A percentile compares a stretch with the other conserved stretches of the same genome.
phyloP scores from a whole-genome alignment of 768 basidiomycete species.

The Mrakia blollopis region DNA sequence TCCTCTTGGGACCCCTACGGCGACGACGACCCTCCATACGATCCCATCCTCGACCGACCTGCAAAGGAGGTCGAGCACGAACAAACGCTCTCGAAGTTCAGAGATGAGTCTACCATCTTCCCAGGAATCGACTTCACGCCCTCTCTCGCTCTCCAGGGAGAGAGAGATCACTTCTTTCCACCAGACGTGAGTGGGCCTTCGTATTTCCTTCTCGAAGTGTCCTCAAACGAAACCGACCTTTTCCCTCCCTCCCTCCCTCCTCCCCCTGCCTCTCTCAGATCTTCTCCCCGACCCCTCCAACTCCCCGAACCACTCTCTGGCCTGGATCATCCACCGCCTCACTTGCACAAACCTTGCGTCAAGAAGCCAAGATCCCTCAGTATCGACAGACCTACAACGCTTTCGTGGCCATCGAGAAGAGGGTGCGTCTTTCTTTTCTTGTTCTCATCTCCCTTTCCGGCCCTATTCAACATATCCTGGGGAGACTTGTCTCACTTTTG shows the following conservation, averaged over 20 bases:
- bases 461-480: too few relatives aligned
- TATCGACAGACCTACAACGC: not conserved
- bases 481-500: too few relatives aligned
- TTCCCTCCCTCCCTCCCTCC: conserved; percentile 33
- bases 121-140: not conserved
- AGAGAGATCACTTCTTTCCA: not conserved
- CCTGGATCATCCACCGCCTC: not conserved
- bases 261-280: conserved; percentile 35
- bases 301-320: not conserved
- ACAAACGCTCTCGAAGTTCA: not conserved
- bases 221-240: not conserved
- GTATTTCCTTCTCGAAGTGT: not conserved
- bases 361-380: not conserved
- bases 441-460: not conserved
- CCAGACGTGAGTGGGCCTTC: not conserved
- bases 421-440: not conserved
- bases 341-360: too few relatives aligned
- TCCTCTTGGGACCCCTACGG: not conserved
- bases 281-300: not conserved
- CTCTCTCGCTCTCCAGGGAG: not conserved
- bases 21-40: not conserved
- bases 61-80: not conserved
- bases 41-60: too few relatives aligned
- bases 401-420: not conserved
- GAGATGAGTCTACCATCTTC: not conserved